Evolutionary conservation across 768 basidiomycete species (phyloP), one percentile per base, ranked within the genome.

Genomic region (Gloeophyllum trabeum): DNA sequence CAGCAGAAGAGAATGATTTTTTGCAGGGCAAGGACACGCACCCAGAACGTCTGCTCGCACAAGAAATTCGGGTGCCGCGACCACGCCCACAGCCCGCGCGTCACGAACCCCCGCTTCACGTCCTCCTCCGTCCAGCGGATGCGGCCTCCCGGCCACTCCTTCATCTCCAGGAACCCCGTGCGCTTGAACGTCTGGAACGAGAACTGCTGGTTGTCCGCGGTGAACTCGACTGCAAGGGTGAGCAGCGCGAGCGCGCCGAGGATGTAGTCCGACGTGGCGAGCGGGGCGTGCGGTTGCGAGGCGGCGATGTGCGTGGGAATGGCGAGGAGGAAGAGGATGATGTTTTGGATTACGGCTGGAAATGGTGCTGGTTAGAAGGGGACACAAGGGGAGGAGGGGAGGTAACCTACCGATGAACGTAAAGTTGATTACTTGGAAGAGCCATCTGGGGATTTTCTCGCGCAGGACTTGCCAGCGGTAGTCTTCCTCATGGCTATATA

Each of bases 41-140:
- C 82, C 83, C 83, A 93, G 61, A 93, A 90, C 13, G 64, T 59
- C 58, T 93, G 91, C 58, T 98, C 94, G 57, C 86, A 91, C 1
- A 81, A 63, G 56, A 90, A 93, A 59, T 98, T 98, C 25, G 94
- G 92, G 59, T 98, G 94, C 13, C 94, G 68, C 2, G 76, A 78
- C 69, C 79, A 93, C 2, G 76, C 72, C 86, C 87, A 98, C 5
- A 97, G 59, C 3, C 93, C 93, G 16, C 71, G 68, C 0, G 90
- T 89, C 20, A 81, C 62, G 57, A 97, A 97, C 0, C 94, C 94
- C 7, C 92, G 70, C 46, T 78, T 64, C 1, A 69, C 73, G 58
- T 89, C 84, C 16, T 69, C 71, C 16, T 72, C 65, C 1, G 76
- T 77, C 74, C 82, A 85, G 4, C 63, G 45, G n/a, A 87, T 69